Evolutionary conservation across 2,329 filamentous ascomycete genomes (phyloP).

Genomic region (Fusarium miscanthi): DNA sequence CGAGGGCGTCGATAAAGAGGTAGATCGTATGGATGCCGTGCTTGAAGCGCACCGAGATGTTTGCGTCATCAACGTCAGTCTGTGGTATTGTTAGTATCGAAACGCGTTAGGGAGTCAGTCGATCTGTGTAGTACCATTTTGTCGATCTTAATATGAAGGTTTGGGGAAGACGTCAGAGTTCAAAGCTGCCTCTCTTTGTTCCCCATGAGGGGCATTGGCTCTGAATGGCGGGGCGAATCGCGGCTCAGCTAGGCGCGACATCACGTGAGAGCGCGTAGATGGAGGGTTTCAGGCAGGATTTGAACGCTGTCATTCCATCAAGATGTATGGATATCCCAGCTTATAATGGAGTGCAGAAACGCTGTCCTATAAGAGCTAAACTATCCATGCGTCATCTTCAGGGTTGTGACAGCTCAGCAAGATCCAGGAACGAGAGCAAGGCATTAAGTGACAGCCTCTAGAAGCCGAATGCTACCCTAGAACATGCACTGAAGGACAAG

Average conservation of each 20-base stretch:
- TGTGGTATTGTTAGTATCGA: constrained; percentile 12
- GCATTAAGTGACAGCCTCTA: background rate
- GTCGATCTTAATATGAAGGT: constrained; percentile 13
- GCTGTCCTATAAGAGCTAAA: background rate
- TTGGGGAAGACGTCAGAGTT: constrained; percentile 13
- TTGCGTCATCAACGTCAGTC: constrained; percentile 57
- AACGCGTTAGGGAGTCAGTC: background rate
- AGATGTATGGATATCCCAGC: background rate
- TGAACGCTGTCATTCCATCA: background rate
- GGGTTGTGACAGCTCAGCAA: background rate
- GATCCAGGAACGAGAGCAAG: background rate
- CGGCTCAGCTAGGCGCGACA: constrained; percentile 6
- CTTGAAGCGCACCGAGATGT: constrained; percentile 77
- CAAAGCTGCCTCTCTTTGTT: background rate
- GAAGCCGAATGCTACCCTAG: background rate
- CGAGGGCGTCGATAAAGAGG: constrained; percentile 70
- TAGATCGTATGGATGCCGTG: constrained; percentile 77
- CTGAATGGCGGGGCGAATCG: constrained; percentile 3
- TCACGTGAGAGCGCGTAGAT: constrained; percentile 37
- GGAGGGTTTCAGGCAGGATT: background rate
- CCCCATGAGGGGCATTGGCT: constrained; percentile 6
- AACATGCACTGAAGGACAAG: background rate
- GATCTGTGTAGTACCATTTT: constrained; percentile 24
- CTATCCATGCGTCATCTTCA: constrained; percentile 11
- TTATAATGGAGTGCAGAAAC: background rate